Conservation (phyloP, 345 rosid genomes). For the Arabidopsis arenosa region DNA sequence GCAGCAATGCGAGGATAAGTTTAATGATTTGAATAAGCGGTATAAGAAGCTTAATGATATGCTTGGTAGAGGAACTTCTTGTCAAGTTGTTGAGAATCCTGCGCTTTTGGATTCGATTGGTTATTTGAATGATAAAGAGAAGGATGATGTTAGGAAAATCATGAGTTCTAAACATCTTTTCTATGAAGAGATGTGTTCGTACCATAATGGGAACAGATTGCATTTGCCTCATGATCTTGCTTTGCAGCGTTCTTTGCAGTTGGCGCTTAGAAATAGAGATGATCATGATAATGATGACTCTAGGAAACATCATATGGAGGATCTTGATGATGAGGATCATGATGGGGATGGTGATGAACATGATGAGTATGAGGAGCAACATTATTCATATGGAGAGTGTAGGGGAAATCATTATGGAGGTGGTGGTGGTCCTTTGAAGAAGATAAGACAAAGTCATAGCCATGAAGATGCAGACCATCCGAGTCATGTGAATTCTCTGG, state of each 20-base stretch:
- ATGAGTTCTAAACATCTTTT: conserved; percentile 90
- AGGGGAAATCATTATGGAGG: conserved; percentile 53
- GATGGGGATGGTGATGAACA: conserved; percentile 74
- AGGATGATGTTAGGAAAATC: conserved; percentile 84
- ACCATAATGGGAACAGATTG: conserved; percentile 81
- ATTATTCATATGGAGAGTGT: conserved; percentile 53
- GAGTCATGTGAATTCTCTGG: conserved; percentile 39
- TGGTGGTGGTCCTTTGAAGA: conserved; percentile 65
- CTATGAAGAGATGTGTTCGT: conserved; percentile 98
- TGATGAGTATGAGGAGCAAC: conserved; percentile 71
- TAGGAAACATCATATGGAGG: conserved; percentile 63
- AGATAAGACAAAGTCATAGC: conserved; percentile 58
- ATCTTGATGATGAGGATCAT: conserved; percentile 80
- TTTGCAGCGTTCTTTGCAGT: conserved; percentile 74
- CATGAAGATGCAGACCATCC: conserved; percentile 59
- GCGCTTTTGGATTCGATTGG: conserved; percentile 73
- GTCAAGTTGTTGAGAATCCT: conserved; percentile 93
- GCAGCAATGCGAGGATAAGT: conserved; percentile 97
- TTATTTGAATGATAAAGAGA: conserved; percentile 72
- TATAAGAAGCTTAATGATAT: conserved; percentile 92
- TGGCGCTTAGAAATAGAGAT: conserved; percentile 79
- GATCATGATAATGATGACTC: conserved; percentile 68
- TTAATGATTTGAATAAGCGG: conserved; percentile 89
- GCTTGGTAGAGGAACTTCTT: conserved; percentile 93
- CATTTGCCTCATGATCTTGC: conserved; percentile 91